Base-by-base conservation (phyloP, 805 yeast species). In the Metahyphopichia silvanorum region DNA sequence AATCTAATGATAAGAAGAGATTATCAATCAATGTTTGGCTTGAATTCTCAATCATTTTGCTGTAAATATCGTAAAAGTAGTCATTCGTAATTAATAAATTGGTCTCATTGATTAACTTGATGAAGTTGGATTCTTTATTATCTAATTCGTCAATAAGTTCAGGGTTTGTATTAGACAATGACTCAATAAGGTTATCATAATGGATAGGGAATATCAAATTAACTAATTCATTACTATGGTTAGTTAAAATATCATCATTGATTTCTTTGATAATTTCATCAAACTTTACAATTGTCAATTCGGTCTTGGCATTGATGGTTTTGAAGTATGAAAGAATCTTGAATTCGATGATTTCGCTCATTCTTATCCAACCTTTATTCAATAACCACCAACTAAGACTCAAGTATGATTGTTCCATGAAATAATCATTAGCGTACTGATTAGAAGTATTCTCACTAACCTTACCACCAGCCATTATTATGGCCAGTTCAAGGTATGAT, bases 321-420 rank as follows among this genome's bases (percentile, higher is more conserved):
- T 65, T 72, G 53, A 87, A 86, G 16, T 77, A 79, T 20, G 66
- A 67, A 19, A 64, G 67, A 3, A 91, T 89, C 4, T 74, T 62
- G 1, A 56, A 51, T 46, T 77, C 76, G 18, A 86, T 75, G 14
- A 69, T 57, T 18, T 66, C 60, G 15, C 76, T 68, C 21, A 86
- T 60, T 21, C 68, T 62, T 15, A 69, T 47, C 88, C 93, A 87
- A 0, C 98, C 98, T 42, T 79, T 76, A 55, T 91, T 88, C 31
- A 91, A 66, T 28, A 91, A 57, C 96, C 96, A 91, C 96, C 97
- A 91, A 39, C 89, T 82, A 40, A 87, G 74, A 0, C 95, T 82
- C 29, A 91, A 66, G 53, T 84, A 91, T 31, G 87, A 82, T 47
- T 93, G 91, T 47, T 84, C 93, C 23, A 81, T 70, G 21, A 73